These are phyloP conservation scores for Cornus suecica DNA, from an alignment of 148 eudicot species.

Conservation along the genomic window DNA sequence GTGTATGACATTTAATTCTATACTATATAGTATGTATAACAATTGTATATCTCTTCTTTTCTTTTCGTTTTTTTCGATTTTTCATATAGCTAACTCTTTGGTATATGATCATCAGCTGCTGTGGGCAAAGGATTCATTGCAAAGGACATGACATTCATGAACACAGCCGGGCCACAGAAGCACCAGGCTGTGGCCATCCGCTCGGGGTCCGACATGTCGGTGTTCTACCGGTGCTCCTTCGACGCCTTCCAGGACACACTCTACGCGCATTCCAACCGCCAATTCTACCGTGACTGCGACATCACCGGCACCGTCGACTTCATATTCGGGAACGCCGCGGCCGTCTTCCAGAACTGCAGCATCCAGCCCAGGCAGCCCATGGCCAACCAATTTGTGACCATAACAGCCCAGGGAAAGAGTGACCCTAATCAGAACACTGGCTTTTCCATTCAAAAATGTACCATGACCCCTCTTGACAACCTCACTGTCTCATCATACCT, in stretches of 20 bases:
- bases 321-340: conserved; percentile 74
- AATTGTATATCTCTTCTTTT: no score
- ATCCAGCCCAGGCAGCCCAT: conserved; percentile 61
- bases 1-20: no score
- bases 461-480: conserved; percentile 29
- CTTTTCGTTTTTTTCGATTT: background rate
- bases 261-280: conserved; percentile 66
- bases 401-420: conserved; percentile 77
- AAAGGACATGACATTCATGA: conserved; percentile 49
- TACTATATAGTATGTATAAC: no score
- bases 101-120: conserved; percentile 29
- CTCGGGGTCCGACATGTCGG: conserved; percentile 52
- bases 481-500: conserved; percentile 45
- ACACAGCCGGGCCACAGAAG: conserved; percentile 68
- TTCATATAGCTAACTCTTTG: background rate
- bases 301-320: conserved; percentile 71
- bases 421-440: conserved; percentile 66
- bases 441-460: conserved; percentile 54
- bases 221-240: conserved; percentile 49
- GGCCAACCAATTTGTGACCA: conserved; percentile 54
- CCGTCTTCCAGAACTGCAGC: conserved; percentile 62
- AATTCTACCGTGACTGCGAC: conserved; percentile 73
- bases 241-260: conserved; percentile 69
- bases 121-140: conserved; percentile 60
- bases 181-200: conserved; percentile 79